Conservation (phyloP, 768 basidiomycete species). For the Clathrus columnatus region DNA sequence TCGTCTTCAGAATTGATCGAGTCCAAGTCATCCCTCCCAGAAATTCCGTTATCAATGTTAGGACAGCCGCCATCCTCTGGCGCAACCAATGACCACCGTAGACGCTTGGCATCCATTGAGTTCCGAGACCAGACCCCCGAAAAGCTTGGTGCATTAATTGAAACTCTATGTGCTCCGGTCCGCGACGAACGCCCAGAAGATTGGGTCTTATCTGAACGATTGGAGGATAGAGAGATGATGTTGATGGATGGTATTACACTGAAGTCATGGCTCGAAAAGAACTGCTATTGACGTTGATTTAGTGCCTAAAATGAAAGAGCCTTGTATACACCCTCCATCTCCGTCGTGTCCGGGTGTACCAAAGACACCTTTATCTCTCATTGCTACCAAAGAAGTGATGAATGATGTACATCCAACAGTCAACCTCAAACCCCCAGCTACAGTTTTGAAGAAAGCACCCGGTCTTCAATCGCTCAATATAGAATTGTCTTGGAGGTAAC, state of each 20-base stretch:
- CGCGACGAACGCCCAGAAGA: constrained; percentile 22
- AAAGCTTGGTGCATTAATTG: background rate
- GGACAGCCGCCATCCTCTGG: constrained; percentile 24
- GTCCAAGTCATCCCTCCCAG: constrained; percentile 16
- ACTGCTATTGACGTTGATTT: too few species aligned
- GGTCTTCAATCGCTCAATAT: constrained; percentile 51
- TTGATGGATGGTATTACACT: constrained; percentile 61
- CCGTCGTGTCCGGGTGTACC: constrained; percentile 17
- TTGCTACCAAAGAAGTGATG: background rate
- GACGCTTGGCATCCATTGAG: background rate
- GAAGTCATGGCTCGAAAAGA: too few species aligned
- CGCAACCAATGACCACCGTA: constrained; percentile 9
- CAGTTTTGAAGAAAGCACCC: constrained; percentile 45
- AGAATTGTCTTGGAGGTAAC: constrained; percentile 59
- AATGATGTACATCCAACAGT: background rate
- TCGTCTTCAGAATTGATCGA: background rate
- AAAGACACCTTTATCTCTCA: background rate
- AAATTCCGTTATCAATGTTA: constrained; percentile 22
- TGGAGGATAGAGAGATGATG: constrained; percentile 41
- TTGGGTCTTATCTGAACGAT: constrained; percentile 44
- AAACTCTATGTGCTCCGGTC: constrained; percentile 23
- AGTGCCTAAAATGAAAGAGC: constrained; percentile 53
- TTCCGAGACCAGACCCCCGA: constrained; percentile 19
- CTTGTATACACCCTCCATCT: constrained; percentile 35
- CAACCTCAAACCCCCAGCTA: constrained; percentile 7